Evolutionary conservation across 805 yeast genomes (phyloP).

Genomic region (Candida morakotiae): DNA sequence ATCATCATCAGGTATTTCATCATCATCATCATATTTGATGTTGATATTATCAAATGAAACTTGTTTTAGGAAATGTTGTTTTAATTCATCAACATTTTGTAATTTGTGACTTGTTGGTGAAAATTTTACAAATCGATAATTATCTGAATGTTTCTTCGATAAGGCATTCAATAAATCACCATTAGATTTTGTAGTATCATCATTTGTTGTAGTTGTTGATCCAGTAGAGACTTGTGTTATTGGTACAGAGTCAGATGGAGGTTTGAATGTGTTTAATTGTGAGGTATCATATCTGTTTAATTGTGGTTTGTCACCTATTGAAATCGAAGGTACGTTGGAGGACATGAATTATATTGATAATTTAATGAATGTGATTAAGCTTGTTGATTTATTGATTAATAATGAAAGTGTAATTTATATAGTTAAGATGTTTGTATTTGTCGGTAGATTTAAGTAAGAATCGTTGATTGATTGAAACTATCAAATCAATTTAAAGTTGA

Average conservation of each 20-base stretch:
- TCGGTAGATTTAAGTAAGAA: too few species aligned
- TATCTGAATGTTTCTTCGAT: neutral
- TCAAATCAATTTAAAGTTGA: too few species aligned
- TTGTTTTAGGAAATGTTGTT: slow-evolving; percentile 18
- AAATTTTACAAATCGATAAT: neutral
- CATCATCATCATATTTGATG: slow-evolving; percentile 21
- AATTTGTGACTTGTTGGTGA: neutral
- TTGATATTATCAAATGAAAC: slow-evolving; percentile 57
- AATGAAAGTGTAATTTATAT: too few species aligned
- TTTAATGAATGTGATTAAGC: too few species aligned
- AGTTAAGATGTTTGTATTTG: too few species aligned
- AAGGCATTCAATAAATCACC: neutral
- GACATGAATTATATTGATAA: neutral
- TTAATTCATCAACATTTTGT: slow-evolving; percentile 17
- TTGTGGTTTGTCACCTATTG: neutral
- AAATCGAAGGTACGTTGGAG: neutral
- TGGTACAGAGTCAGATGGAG: too few species aligned
- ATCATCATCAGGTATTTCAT: slow-evolving; percentile 12
- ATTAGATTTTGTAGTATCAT: neutral
- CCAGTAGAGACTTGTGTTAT: neutral
- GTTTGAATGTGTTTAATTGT: too few species aligned
- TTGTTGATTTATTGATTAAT: too few species aligned
- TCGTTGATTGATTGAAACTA: too few species aligned
- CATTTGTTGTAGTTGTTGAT: neutral
- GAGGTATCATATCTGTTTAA: neutral